phyloP scores from a whole-genome alignment of 2,329 filamentous ascomycete genomes.

The Escovopsis sp. region DNA sequence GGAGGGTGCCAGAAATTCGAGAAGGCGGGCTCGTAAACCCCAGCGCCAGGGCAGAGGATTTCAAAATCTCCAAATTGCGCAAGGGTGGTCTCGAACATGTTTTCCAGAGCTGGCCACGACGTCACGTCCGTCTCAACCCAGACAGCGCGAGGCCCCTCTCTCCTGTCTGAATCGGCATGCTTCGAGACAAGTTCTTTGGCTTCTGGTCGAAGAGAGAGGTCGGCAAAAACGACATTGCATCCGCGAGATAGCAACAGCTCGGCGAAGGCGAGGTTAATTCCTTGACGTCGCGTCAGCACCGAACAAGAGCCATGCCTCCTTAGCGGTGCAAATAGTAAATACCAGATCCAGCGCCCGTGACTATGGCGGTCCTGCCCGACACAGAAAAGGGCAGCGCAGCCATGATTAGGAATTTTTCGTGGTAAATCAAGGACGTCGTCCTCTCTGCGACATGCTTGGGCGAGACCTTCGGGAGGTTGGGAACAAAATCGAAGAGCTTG shows the following conservation, averaged over 20 bases:
- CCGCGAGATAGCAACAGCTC: constrained; percentile 20
- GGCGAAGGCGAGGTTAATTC: constrained; percentile 29
- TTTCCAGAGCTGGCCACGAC: constrained; percentile 3
- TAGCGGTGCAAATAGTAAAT: neutral
- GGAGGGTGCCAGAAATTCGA: constrained; percentile 11
- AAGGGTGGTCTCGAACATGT: constrained; percentile 3
- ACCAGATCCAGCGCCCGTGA: constrained; percentile 13
- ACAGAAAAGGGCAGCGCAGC: constrained; percentile 9
- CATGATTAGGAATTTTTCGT: no score
- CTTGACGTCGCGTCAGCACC: constrained; percentile 7
- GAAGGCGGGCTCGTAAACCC: constrained; percentile 4
- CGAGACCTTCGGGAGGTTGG: no score
- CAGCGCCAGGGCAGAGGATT: constrained; percentile 4
- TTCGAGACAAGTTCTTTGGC: constrained; percentile 2
- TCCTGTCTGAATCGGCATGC: neutral
- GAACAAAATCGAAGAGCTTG: no score
- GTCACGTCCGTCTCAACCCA: constrained; percentile 4
- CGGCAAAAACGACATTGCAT: constrained; percentile 6
- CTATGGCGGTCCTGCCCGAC: constrained; percentile 10
- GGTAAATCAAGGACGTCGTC: no score
- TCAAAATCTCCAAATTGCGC: constrained; percentile 2
- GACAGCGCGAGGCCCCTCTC: neutral
- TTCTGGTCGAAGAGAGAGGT: constrained; percentile 3
- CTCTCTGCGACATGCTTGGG: no score
- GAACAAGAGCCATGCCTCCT: neutral